These are phyloP conservation scores for Hypsizygus marmoreus DNA, from an alignment of 768 basidiomycete species.

Conservation along the genomic window DNA sequence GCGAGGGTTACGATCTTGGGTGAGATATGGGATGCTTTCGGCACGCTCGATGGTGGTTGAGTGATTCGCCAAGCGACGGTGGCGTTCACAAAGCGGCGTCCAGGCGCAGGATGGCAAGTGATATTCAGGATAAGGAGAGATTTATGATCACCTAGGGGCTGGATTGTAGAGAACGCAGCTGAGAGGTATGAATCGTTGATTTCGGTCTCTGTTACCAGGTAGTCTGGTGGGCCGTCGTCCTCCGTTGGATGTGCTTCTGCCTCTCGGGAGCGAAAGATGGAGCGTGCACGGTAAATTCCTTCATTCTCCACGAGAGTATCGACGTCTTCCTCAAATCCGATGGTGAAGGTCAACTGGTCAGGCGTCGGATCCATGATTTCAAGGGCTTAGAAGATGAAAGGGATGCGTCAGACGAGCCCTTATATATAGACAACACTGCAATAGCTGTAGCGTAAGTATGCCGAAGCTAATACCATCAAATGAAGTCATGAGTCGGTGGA, in stretches of 20 bases:
- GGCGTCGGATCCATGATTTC: slow-evolving; percentile 9
- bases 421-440: too few species aligned
- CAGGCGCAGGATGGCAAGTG: slow-evolving; percentile 21
- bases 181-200: slow-evolving; percentile 23
- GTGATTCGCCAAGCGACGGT: slow-evolving; percentile 19
- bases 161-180: slow-evolving; percentile 19
- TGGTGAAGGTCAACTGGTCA: slow-evolving; percentile 8
- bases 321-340: slow-evolving; percentile 21
- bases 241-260: background rate
- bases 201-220: slow-evolving; percentile 22
- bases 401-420: too few species aligned
- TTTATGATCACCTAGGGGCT: slow-evolving; percentile 19
- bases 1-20: slow-evolving; percentile 17
- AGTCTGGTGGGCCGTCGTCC: slow-evolving; percentile 4
- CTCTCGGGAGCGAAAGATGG: slow-evolving; percentile 9
- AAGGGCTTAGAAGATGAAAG: background rate
- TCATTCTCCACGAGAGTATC: slow-evolving; percentile 7
- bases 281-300: slow-evolving; percentile 13
- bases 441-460: too few species aligned
- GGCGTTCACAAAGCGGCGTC: slow-evolving; percentile 17
- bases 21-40: background rate
- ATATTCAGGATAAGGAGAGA: slow-evolving; percentile 20
- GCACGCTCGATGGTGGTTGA: background rate
- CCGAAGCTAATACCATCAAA: too few species aligned
- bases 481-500: too few species aligned